A percentile compares a stretch with the other conserved stretches of the same genome.
Conservation (phyloP, 805 yeast genomes). For the Blastobotrys peoriensis region DNA sequence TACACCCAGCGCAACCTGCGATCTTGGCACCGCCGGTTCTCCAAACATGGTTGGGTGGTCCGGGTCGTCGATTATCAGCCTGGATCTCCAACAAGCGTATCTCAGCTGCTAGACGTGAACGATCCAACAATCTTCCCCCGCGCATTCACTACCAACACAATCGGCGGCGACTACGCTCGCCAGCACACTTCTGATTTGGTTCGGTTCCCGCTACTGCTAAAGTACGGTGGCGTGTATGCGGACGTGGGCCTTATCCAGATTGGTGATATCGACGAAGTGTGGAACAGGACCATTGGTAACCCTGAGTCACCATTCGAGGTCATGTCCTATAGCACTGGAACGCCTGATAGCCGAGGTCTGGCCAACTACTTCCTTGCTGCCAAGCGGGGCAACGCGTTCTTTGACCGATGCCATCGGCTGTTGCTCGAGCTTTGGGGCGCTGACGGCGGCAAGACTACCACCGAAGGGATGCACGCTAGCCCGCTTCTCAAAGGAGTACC, state of each 20-base stretch:
- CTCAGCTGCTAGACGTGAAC: background rate
- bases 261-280: constrained; percentile 4
- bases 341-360: background rate
- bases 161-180: constrained; percentile 3
- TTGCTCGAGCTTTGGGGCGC: constrained; percentile 3
- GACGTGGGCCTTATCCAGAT: constrained; percentile 5
- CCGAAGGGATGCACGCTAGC: constrained; percentile 4
- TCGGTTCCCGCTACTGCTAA: constrained; percentile 4
- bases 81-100: background rate
- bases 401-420: constrained; percentile 1
- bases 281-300: constrained; percentile 5
- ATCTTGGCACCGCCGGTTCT: constrained; percentile 5
- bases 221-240: constrained; percentile 5
- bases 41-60: constrained; percentile 5
- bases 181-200: constrained; percentile 5
- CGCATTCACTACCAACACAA: background rate
- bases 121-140: constrained; percentile 3
- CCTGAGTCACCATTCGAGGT: constrained; percentile 2
- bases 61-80: constrained; percentile 1
- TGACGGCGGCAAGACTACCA: constrained; percentile 1
- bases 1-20: constrained; percentile 4
- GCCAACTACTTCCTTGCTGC: constrained; percentile 3
- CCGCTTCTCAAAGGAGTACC: constrained; percentile 1
- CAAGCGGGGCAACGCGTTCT: constrained; percentile 1
- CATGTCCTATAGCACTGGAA: constrained; percentile 1